Evolutionary conservation across 805 yeast species (phyloP), one percentile per base, ranked within the genome.

Genomic region (Komagataella kurtzmanii): DNA sequence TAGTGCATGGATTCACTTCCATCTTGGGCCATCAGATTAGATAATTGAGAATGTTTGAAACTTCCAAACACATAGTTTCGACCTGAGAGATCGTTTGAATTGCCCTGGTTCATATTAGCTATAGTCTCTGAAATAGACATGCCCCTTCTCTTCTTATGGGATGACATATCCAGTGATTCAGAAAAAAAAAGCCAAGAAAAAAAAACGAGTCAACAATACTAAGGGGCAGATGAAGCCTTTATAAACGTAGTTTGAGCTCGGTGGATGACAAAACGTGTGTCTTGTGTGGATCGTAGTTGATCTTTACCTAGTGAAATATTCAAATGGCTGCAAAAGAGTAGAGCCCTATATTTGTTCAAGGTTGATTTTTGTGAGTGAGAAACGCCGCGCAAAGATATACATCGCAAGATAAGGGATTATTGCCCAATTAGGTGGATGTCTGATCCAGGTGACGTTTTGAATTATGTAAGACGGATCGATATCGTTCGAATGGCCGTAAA

Each of bases 51-150:
- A 24, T 52, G 66, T 49, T 57, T 65, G 52, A 59, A 65, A 46
- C 65, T 61, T 17, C 71, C 68, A 51, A 65, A 65, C 1, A 66
- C 59, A 58, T 72, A 72, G 50, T 72, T 67, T 51, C 77, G 59
- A 19, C 72, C 75, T 3, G 48, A 50, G 3, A 40, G 51, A 19
- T 43, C 46, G 36, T 43, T 23, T 17, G 45, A 30, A 19, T 46
- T 7, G 44, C 44, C 24, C 24, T 19, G 36, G 48, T 47, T 24
- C 18, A 44, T 44, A 7, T 24, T 21, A 19, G 52, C 49, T 18
- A 51, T 43, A 1, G 50, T 50, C 7, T 21, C 24, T 6, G 52
- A 51, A 3, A 51, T 19, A 7, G 52, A 51, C 24, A 14, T 6
- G 24, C 50, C 24, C n/a, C 47, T 18, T 24, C 17, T 47, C 12